Conservation (phyloP, 2,329 filamentous ascomycete species). For the Penicillium palitans region DNA sequence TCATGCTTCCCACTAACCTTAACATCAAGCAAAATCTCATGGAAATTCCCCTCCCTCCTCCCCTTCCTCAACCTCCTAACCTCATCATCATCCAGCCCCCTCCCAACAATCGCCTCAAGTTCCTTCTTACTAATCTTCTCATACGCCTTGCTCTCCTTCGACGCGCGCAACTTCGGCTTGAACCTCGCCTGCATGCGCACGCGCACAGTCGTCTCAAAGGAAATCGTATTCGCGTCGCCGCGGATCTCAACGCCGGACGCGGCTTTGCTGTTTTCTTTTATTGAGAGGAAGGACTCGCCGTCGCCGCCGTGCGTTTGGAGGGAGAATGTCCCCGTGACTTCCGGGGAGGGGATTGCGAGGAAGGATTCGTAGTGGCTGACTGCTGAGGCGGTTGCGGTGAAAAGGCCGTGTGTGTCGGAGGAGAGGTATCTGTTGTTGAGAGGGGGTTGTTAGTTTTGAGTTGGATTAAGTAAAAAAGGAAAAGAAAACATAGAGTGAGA, state of each 20-base stretch:
- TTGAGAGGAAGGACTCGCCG: conserved; percentile 68
- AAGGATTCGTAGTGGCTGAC: conserved; percentile 84
- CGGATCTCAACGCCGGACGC: conserved; percentile 63
- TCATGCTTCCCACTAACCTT: conserved; percentile 93
- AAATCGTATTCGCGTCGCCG: conserved; percentile 69
- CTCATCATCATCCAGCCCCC: conserved; percentile 79
- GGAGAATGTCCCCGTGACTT: conserved; percentile 70
- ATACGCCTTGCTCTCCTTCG: conserved; percentile 77
- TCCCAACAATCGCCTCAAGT: conserved; percentile 76
- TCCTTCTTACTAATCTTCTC: conserved; percentile 86
- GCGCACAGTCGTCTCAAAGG: conserved; percentile 70
- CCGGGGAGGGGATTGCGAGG: conserved; percentile 60
- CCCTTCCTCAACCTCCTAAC: conserved; percentile 80
- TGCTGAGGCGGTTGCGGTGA: conserved; percentile 76
- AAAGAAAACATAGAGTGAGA: background rate
- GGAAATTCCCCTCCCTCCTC: conserved; percentile 81
- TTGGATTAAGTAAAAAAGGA: background rate
- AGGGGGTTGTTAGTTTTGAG: background rate
- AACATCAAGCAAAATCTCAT: conserved; percentile 80
- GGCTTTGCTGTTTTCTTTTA: conserved; percentile 55
- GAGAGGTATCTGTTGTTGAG: conserved; percentile 67
- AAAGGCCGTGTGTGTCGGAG: conserved; percentile 78
- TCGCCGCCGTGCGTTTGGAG: conserved; percentile 63
- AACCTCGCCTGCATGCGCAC: conserved; percentile 94
- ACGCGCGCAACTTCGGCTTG: conserved; percentile 77